Percentiles rank a stretch among this genome's conserved stretches.
These are phyloP conservation scores for Sporothrix variecibatus DNA, from an alignment of 2,329 filamentous ascomycete species.

Conservation along the genomic window DNA sequence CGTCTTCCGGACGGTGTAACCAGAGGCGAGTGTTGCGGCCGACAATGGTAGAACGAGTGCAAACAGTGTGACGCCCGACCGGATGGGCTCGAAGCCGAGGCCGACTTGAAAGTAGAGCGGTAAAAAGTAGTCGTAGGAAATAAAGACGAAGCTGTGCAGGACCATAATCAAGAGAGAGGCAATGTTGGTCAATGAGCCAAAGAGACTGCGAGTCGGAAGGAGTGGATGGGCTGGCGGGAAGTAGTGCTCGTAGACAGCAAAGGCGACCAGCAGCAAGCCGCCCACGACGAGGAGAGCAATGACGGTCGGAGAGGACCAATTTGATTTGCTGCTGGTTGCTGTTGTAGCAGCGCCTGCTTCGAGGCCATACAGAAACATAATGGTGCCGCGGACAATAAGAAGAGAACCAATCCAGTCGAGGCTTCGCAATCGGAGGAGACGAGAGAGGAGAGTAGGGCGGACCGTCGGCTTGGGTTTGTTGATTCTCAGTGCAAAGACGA, in stretches of 20 bases:
- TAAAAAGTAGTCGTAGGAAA: not conserved
- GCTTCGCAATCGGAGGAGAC: not conserved
- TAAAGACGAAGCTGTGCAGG: not conserved
- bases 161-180: not conserved
- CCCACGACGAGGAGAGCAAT: not conserved
- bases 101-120: constrained; percentile 4
- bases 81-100: not conserved
- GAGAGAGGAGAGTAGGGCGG: not conserved
- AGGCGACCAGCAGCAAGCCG: not conserved
- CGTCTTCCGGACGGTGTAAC: not conserved
- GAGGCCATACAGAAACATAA: not conserved
- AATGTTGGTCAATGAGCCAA: not conserved
- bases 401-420: not conserved
- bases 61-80: not conserved
- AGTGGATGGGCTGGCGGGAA: not conserved
- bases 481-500: not conserved
- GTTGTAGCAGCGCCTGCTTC: not conserved
- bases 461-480: not conserved
- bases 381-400: not conserved
- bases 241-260: not conserved
- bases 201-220: not conserved
- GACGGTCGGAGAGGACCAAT: not conserved
- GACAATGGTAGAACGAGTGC: not conserved
- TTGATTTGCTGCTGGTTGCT: not conserved
- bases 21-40: not conserved